Percentiles rank a stretch among this genome's conserved stretches.
Conservation (phyloP, 108 stramenopile species). For the Nitzschia sp. region DNA sequence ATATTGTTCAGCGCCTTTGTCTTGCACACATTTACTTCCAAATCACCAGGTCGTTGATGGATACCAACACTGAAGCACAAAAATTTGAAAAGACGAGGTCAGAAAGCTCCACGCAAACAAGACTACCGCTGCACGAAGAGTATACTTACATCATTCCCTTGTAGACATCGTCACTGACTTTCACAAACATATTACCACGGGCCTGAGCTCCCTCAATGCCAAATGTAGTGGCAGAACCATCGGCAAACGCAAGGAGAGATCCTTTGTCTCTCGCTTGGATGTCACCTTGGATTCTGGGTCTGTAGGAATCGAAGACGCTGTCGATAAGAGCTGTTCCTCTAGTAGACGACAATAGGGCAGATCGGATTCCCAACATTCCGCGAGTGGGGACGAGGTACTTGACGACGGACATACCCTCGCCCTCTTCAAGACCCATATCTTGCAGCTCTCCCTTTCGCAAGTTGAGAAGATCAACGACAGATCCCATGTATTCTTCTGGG, state of each 20-base stretch:
- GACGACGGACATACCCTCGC: constrained; percentile 80
- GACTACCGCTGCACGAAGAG: neutral
- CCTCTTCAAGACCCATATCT: constrained; percentile 92
- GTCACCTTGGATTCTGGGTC: constrained; percentile 78
- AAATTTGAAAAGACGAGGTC: constrained; percentile 5
- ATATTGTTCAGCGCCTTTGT: constrained; percentile 97
- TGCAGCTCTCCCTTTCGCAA: constrained; percentile 93
- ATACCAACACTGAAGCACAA: constrained; percentile 79
- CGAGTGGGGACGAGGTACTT: constrained; percentile 98
- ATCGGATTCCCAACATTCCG: constrained; percentile 96
- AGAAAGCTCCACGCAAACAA: no score
- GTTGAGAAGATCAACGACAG: constrained; percentile 93
- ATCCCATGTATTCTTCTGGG: constrained; percentile 92
- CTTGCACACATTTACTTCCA: constrained; percentile 97
- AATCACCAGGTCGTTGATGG: constrained; percentile 96
- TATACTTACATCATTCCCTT: constrained; percentile 89
- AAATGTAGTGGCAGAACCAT: constrained; percentile 88
- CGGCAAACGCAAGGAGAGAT: constrained; percentile 93
- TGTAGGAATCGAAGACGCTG: constrained; percentile 93
- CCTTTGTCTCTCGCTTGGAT: constrained; percentile 95
- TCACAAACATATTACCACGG: constrained; percentile 91
- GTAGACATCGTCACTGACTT: constrained; percentile 84
- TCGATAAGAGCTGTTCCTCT: constrained; percentile 97
- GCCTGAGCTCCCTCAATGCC: constrained; percentile 94
- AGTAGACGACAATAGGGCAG: constrained; percentile 89